Evolutionary conservation across 495 filamentous ascomycete genomes (phyloP), one percentile per base, ranked within the genome.

Genomic region (Trichoderma erinaceum): DNA sequence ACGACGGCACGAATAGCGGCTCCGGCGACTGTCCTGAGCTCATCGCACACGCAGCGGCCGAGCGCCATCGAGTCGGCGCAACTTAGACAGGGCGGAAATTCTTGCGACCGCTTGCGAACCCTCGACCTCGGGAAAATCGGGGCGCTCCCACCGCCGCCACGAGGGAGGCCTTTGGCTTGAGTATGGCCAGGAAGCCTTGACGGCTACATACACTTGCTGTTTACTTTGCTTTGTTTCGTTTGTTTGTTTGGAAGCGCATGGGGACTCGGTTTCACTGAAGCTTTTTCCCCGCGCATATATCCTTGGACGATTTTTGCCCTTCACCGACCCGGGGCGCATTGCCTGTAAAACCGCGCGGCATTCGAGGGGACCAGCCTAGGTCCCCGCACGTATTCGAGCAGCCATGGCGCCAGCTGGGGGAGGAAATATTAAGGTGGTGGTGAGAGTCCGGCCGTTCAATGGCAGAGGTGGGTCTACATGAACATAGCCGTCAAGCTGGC

Each of bases 381-480:
- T 68, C 66, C 52, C 66, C 52, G 35, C 52, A 41, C 25, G 27
- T 23, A 50, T 21, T 38, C 25, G 10, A 68, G 67, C 74, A 68
- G 75, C 68, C 78, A 93, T 92, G 90, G 85, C 89, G 79, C 86
- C 89, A 76, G 85, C 81, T 69, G 90, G 89, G 68, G 93, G 90
- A 78, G 95, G 95, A 79, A 99, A 99, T 77, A 99, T 99, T 78
- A 99, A 98, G 90, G 95, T 99, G 82, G 95, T 99, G 84, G 95
- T 99, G 81, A 87, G 95, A 80, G 85, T 88, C 68, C 87, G 94
- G 75, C 93, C 94, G 41, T 97, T 97, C 79, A 97, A 97, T 78
- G 84, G 85, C 72, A 88, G 93, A 92, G 94, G 93, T 94, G 81
- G 79, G 87, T 75, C 64, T 71, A 66, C 75, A 67, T 69, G 70